Conservation (phyloP, 805 yeast species). For the Saturnispora ahearnii region DNA sequence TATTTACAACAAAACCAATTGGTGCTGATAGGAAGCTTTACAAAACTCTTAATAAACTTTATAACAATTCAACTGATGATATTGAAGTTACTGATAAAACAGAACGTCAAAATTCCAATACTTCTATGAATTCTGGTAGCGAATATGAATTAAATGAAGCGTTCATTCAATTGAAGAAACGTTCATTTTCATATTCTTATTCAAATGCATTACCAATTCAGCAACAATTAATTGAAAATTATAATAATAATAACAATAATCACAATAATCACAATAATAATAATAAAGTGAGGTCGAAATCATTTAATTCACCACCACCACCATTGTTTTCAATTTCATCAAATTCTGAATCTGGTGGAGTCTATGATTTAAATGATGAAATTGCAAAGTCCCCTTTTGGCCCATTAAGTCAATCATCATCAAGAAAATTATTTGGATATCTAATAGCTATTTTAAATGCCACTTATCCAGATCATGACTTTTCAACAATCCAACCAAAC, state of each 20-base stretch:
- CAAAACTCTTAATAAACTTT: constrained; percentile 71
- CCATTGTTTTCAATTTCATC: constrained; percentile 6
- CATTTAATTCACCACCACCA: constrained; percentile 25
- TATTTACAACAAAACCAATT: constrained; percentile 90
- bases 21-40: constrained; percentile 83
- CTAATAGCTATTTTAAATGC: constrained; percentile 84
- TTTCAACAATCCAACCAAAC: constrained; percentile 73
- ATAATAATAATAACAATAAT: background rate
- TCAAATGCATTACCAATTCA: constrained; percentile 16
- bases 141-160: constrained; percentile 22
- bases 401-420: constrained; percentile 75
- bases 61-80: constrained; percentile 12
- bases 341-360: background rate
- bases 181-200: constrained; percentile 27
- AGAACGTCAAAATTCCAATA: constrained; percentile 18
- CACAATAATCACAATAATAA: background rate
- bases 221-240: constrained; percentile 8
- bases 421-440: constrained; percentile 84
- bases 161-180: constrained; percentile 25
- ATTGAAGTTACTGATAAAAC: constrained; percentile 6
- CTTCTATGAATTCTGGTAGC: constrained; percentile 11
- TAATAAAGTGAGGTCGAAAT: constrained; percentile 21
- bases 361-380: background rate
- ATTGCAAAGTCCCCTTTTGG: constrained; percentile 65
- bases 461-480: constrained; percentile 94